These are phyloP conservation scores for Sarocladium kiliense DNA, from an alignment of 2,329 filamentous ascomycete species.

Conservation along the genomic window DNA sequence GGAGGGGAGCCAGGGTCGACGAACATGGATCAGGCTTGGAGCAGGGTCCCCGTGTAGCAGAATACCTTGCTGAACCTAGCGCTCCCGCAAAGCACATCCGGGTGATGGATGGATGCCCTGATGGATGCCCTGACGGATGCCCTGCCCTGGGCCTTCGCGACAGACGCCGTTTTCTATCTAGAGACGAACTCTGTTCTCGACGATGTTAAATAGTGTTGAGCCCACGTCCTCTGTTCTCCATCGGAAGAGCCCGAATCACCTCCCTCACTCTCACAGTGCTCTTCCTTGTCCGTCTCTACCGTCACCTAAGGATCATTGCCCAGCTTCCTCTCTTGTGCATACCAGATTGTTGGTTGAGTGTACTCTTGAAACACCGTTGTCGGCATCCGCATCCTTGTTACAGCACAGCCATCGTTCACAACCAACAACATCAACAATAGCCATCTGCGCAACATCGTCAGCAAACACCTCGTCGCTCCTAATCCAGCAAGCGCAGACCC, in stretches of 20 bases:
- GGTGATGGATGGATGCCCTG: slow-evolving; percentile 10
- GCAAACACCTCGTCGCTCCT: neutral
- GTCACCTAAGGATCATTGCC: neutral
- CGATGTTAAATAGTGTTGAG: slow-evolving; percentile 5
- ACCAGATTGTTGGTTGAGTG: no score
- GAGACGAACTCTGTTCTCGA: slow-evolving; percentile 4
- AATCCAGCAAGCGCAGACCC: neutral
- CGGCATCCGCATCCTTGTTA: neutral
- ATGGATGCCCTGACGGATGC: slow-evolving; percentile 30
- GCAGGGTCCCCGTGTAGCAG: slow-evolving; percentile 1
- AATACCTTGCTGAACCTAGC: slow-evolving; percentile 5
- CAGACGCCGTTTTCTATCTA: slow-evolving; percentile 19
- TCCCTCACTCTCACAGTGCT: neutral
- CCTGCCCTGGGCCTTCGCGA: slow-evolving; percentile 27
- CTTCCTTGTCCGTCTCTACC: neutral
- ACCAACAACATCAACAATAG: neutral
- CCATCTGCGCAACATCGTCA: neutral
- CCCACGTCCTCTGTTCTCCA: neutral
- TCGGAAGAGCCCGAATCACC: no score
- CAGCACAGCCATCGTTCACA: no score
- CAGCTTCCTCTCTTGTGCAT: neutral
- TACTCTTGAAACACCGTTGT: neutral
- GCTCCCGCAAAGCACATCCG: slow-evolving; percentile 1
- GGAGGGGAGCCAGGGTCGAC: neutral
- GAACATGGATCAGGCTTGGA: neutral